Conservation (phyloP, 148 eudicot genomes). For the Tetragonia tetragonoides region DNA sequence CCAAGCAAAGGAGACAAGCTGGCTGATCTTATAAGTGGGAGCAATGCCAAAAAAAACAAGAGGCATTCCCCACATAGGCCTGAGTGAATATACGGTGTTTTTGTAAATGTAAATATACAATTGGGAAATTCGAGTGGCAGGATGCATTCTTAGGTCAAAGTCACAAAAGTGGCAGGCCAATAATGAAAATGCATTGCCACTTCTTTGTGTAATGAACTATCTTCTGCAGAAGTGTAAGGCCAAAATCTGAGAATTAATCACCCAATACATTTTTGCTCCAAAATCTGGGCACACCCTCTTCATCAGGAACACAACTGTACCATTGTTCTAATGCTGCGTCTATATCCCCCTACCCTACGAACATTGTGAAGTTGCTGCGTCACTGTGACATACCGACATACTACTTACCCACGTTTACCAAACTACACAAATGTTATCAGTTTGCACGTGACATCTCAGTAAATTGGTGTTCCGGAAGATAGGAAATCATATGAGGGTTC, state of each 20-base stretch:
- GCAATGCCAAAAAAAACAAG: slow-evolving; percentile 48
- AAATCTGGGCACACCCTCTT: neutral
- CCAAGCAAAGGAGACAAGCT: slow-evolving; percentile 27
- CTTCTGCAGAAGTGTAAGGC: slow-evolving; percentile 47
- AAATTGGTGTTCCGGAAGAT: neutral
- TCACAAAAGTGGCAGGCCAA: slow-evolving; percentile 94
- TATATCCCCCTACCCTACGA: neutral
- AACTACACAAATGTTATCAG: too few relatives aligned
- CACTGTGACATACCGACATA: too few relatives aligned
- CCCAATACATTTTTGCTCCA: slow-evolving; percentile 39
- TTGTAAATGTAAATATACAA: slow-evolving; percentile 78
- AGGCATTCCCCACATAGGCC: slow-evolving; percentile 44
- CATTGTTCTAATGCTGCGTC: neutral
- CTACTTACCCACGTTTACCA: too few relatives aligned
- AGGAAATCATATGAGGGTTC: neutral
- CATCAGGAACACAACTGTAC: neutral
- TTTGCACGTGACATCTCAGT: too few relatives aligned
- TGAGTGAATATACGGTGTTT: slow-evolving; percentile 56
- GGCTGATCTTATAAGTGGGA: slow-evolving; percentile 66
- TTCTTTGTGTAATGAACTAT: slow-evolving; percentile 51
- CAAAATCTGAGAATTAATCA: slow-evolving; percentile 39
- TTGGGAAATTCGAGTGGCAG: slow-evolving; percentile 36
- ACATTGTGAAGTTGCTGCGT: too few relatives aligned
- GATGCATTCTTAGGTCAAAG: slow-evolving; percentile 76
- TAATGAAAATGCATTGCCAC: slow-evolving; percentile 45